Evolutionary conservation across 225 moss, liverwort and hornwort genomes (phyloP).

Genomic region (Sphagnum contortum): DNA sequence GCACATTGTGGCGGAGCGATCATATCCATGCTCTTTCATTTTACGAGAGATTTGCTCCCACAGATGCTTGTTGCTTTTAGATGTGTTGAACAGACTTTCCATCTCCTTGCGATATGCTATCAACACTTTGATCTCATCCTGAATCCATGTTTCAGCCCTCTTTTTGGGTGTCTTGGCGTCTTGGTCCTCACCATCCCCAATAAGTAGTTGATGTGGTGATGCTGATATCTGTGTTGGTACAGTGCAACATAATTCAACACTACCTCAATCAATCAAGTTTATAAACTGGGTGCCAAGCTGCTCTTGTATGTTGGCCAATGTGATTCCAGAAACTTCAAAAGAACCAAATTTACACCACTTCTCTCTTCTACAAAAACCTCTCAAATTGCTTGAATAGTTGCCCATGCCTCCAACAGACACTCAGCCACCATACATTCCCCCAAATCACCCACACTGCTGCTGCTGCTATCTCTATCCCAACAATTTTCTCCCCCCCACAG

Average conservation of each 20-base stretch:
- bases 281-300: too few species aligned
- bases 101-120: constrained; percentile 89
- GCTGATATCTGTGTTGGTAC: constrained; percentile 30
- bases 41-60: constrained; percentile 96
- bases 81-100: constrained; percentile 87
- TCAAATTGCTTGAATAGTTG: not conserved
- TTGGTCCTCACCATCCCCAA: constrained; percentile 72
- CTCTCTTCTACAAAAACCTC: not conserved
- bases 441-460: too few species aligned
- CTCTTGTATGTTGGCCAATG: too few species aligned
- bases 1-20: constrained; percentile 95
- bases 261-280: constrained; percentile 7
- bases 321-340: too few species aligned
- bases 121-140: constrained; percentile 90
- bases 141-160: constrained; percentile 94
- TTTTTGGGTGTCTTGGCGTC: constrained; percentile 85
- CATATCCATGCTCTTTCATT: constrained; percentile 91
- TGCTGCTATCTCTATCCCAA: too few species aligned
- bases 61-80: constrained; percentile 93
- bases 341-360: constrained; percentile 8
- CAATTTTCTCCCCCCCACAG: too few species aligned
- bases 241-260: constrained; percentile 24
- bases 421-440: too few species aligned
- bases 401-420: too few species aligned
- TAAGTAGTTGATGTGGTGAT: constrained; percentile 50